phyloP scores from a whole-genome alignment of 371 early-diverging fungal genomes.

The Blakeslea trispora region DNA sequence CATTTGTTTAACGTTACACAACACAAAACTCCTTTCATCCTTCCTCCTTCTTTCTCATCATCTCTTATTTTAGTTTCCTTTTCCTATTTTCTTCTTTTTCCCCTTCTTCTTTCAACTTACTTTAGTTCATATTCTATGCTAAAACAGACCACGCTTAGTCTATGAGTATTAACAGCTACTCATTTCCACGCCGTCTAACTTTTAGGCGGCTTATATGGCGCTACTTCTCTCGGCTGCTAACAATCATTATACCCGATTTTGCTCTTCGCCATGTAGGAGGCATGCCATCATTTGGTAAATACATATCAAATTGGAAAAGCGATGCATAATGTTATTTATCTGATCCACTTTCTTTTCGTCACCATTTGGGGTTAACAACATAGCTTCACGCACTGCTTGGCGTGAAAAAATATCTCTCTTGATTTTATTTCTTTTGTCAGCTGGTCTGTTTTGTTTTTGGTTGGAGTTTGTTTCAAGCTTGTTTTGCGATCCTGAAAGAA shows the following conservation, averaged over 20 bases:
- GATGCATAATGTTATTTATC: background rate
- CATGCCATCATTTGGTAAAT: conserved; percentile 35
- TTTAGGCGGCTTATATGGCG: conserved; percentile 35
- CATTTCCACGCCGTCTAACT: conserved; percentile 24
- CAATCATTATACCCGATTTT: conserved; percentile 33
- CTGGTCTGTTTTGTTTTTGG: conserved; percentile 43
- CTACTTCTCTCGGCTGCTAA: conserved; percentile 27
- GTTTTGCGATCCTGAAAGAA: conserved; percentile 46
- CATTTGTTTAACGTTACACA: too few relatives aligned
- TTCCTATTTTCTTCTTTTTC: too few relatives aligned
- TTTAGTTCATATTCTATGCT: conserved; percentile 17
- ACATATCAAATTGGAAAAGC: too few relatives aligned
- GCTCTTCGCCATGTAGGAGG: conserved; percentile 32
- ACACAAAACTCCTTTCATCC: too few relatives aligned
- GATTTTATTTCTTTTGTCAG: conserved; percentile 28
- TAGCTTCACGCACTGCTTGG: conserved; percentile 48
- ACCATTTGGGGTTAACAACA: too few relatives aligned
- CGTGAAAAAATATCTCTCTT: conserved; percentile 51
- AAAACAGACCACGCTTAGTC: conserved; percentile 17
- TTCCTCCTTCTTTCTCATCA: too few relatives aligned
- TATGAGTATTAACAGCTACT: conserved; percentile 28
- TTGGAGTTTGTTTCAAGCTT: conserved; percentile 43
- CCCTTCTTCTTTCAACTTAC: too few relatives aligned
- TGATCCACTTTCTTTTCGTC: background rate
- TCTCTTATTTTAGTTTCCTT: too few relatives aligned